phyloP scores from a whole-genome alignment of 345 rosid species.

The Brassica carinata region DNA sequence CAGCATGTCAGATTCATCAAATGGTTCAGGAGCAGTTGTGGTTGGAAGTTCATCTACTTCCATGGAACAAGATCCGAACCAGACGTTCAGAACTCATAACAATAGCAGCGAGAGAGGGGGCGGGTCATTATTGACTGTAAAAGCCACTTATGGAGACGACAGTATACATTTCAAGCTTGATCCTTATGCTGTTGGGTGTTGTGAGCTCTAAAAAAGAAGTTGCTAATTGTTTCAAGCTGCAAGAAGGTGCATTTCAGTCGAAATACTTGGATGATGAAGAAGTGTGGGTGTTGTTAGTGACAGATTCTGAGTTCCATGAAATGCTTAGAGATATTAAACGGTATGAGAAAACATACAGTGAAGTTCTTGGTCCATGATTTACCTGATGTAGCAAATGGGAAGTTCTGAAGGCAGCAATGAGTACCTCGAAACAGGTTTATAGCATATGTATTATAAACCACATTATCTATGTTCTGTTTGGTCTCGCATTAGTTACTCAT shows the following conservation, averaged over 20 bases:
- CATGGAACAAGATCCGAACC: constrained; percentile 38
- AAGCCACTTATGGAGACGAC: not conserved
- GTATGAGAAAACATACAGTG: too few relatives aligned
- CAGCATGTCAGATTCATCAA: not conserved
- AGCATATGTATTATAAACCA: too few relatives aligned
- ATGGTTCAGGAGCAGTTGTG: not conserved
- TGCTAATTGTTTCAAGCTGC: not conserved
- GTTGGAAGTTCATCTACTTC: constrained; percentile 34
- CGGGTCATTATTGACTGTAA: not conserved
- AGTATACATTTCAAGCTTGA: not conserved
- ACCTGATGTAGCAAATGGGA: too few relatives aligned
- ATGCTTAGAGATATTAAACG: too few relatives aligned
- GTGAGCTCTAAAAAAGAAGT: not conserved
- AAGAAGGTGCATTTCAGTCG: not conserved
- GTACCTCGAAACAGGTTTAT: too few relatives aligned
- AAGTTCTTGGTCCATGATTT: too few relatives aligned
- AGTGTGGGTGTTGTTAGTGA: too few relatives aligned
- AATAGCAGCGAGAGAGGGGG: constrained; percentile 37
- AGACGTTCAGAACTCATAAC: constrained; percentile 35
- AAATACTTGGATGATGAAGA: constrained; percentile 76
- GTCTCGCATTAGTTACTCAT: too few relatives aligned
- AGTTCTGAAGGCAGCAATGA: too few relatives aligned
- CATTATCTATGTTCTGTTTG: too few relatives aligned
- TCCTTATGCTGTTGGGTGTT: not conserved
- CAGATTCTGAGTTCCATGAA: too few relatives aligned